These are phyloP conservation scores for Chaetomiaceae sp. DNA, from an alignment of 2,329 filamentous ascomycete genomes.

Conservation along the genomic window DNA sequence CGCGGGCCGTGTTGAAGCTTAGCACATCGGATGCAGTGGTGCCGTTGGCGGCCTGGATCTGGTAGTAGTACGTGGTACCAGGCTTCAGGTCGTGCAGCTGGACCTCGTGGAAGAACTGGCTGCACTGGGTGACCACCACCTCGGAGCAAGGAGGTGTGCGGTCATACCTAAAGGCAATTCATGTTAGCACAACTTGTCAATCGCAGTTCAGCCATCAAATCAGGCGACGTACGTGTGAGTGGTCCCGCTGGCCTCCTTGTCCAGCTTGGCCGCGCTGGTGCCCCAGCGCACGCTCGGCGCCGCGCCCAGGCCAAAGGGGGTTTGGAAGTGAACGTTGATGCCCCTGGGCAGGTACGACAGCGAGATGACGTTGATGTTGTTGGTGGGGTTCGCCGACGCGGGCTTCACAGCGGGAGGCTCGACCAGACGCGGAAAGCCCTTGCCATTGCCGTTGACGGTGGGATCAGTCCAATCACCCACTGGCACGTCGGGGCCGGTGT, in stretches of 20 bases:
- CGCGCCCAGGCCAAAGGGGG: background rate
- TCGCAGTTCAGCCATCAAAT: too few species aligned
- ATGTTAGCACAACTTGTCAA: too few species aligned
- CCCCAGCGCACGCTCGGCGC: background rate
- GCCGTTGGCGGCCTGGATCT: background rate
- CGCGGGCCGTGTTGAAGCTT: background rate
- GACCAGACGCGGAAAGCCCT: background rate
- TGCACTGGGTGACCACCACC: background rate
- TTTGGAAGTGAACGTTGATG: background rate
- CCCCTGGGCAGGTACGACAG: background rate
- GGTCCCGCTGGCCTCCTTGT: background rate
- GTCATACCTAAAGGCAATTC: background rate
- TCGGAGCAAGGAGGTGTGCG: background rate
- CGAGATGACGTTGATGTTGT: background rate
- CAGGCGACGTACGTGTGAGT: background rate
- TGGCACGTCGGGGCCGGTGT: background rate
- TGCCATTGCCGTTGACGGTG: background rate
- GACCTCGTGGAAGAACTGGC: background rate
- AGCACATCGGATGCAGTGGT: background rate
- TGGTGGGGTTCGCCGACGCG: background rate
- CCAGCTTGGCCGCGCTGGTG: background rate
- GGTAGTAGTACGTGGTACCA: background rate
- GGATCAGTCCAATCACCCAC: background rate
- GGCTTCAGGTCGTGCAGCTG: background rate
- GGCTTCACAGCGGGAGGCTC: background rate